Percentiles rank a stretch among this genome's conserved stretches.
Conservation (phyloP, 2,329 filamentous ascomycete species). For the Penicillium psychrosexuale region DNA sequence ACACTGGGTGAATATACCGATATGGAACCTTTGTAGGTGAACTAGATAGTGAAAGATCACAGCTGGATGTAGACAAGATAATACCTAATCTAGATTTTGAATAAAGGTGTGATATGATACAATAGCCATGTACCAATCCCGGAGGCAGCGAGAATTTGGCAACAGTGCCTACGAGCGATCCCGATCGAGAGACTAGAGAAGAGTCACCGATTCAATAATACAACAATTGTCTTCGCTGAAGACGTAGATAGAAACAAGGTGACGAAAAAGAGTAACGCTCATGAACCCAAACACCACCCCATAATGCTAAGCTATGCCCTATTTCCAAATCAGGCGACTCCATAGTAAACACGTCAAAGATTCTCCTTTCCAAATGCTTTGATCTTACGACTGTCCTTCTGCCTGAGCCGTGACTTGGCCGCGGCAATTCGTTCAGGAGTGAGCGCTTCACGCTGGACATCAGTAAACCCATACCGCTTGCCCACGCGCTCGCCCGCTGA, state of each 20-base stretch:
- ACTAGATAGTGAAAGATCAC: neutral
- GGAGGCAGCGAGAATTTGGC: neutral
- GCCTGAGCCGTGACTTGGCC: slow-evolving; percentile 36
- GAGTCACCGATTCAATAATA: neutral
- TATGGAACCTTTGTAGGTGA: neutral
- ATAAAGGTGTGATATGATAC: neutral
- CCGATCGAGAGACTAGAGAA: neutral
- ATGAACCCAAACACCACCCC: neutral
- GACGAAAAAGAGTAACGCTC: neutral
- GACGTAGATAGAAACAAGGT: neutral
- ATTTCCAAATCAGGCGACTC: slow-evolving; percentile 1
- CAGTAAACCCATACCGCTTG: slow-evolving; percentile 22
- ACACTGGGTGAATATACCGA: neutral
- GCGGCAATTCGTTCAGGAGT: slow-evolving; percentile 34
- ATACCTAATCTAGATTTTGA: neutral
- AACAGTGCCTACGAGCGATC: neutral
- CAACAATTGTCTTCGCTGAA: slow-evolving; percentile 1
- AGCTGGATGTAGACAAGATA: neutral
- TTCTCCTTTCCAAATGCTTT: slow-evolving; percentile 37
- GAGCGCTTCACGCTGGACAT: slow-evolving; percentile 25
- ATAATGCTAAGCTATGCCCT: neutral
- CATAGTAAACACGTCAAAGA: neutral
- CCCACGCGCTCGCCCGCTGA: slow-evolving; percentile 20
- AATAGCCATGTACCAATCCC: neutral
- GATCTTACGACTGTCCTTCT: slow-evolving; percentile 25